These are phyloP conservation scores for Zymoseptoria pseudotritici DNA, from an alignment of 2,329 filamentous ascomycete genomes.

Conservation along the genomic window DNA sequence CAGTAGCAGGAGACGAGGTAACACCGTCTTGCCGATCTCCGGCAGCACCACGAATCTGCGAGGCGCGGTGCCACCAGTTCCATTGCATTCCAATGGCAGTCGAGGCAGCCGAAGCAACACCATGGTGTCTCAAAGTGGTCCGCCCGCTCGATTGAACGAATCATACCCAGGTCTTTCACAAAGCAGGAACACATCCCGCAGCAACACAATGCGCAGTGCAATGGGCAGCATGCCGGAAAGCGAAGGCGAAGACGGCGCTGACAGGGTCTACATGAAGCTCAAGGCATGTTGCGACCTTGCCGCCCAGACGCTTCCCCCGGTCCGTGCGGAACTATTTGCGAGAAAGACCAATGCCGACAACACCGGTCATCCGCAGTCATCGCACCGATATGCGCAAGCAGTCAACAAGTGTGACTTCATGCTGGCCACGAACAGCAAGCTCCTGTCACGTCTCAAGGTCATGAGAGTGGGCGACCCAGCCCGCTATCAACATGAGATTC, in stretches of 20 bases:
- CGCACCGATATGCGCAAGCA: conserved; percentile 61
- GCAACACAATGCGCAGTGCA: conserved; percentile 44
- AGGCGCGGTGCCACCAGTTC: conserved; percentile 33
- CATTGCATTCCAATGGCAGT: conserved; percentile 42
- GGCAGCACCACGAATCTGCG: conserved; percentile 26
- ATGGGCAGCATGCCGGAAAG: conserved; percentile 47
- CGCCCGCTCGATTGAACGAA: conserved; percentile 75
- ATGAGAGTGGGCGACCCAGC: conserved; percentile 82
- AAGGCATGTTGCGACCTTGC: conserved; percentile 67
- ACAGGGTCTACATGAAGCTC: conserved; percentile 71
- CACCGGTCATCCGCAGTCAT: conserved; percentile 18
- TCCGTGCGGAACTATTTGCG: conserved; percentile 58
- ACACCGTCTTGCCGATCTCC: conserved; percentile 44
- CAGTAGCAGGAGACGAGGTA: conserved; percentile 42
- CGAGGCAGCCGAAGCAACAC: conserved; percentile 40
- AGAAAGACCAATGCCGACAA: conserved; percentile 58
- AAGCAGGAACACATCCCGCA: conserved; percentile 33
- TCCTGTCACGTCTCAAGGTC: conserved; percentile 64
- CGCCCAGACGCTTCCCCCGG: conserved; percentile 61
- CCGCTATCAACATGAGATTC: conserved; percentile 56
- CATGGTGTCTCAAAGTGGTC: conserved; percentile 39
- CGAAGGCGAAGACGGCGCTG: conserved; percentile 75
- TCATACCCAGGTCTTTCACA: conserved; percentile 56
- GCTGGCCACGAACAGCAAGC: conserved; percentile 63
- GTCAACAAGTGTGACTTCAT: conserved; percentile 64